Evolutionary conservation across 352 stramenopile genomes (phyloP).

Genomic region (Thalassiosira exigua): DNA sequence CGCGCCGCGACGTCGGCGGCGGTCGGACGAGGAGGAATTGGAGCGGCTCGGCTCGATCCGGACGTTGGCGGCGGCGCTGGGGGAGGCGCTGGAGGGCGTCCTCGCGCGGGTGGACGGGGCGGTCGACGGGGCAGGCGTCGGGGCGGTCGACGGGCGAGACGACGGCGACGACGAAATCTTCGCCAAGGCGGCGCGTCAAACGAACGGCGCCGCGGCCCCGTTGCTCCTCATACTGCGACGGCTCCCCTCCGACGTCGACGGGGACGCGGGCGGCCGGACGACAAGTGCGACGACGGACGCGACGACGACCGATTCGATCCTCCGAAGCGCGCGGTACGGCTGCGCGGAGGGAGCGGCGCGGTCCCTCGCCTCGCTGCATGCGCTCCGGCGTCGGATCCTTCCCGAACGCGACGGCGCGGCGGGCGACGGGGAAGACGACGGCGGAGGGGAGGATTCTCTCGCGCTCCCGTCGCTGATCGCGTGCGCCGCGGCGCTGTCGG

Average conservation of each 20-base stretch:
- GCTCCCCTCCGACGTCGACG: neutral
- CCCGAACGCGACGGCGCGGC: neutral
- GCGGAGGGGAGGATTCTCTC: slow-evolving; percentile 6
- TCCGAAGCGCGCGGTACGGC: slow-evolving; percentile 25
- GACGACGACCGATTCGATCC: slow-evolving; percentile 4
- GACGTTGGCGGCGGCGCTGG: slow-evolving; percentile 8
- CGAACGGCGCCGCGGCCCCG: slow-evolving; percentile 15
- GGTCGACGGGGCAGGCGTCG: neutral
- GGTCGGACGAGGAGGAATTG: slow-evolving; percentile 10
- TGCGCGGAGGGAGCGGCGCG: slow-evolving; percentile 34
- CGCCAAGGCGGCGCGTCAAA: slow-evolving; percentile 6
- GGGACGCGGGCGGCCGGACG: neutral
- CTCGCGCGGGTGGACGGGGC: neutral
- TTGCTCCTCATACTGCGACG: slow-evolving; percentile 20
- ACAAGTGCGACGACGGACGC: neutral
- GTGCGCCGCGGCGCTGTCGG: slow-evolving; percentile 39
- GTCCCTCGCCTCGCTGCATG: slow-evolving; percentile 12
- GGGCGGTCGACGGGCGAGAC: neutral
- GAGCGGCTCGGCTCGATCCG: slow-evolving; percentile 15
- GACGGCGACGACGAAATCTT: neutral
- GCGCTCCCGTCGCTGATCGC: slow-evolving; percentile 39
- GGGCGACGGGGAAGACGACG: neutral
- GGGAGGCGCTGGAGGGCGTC: slow-evolving; percentile 1
- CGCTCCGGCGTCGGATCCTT: slow-evolving; percentile 4
- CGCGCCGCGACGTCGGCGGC: neutral